Base-by-base conservation (phyloP, 1,284 basidiomycete species). In the Cutaneotrichosporon dermatis region DNA sequence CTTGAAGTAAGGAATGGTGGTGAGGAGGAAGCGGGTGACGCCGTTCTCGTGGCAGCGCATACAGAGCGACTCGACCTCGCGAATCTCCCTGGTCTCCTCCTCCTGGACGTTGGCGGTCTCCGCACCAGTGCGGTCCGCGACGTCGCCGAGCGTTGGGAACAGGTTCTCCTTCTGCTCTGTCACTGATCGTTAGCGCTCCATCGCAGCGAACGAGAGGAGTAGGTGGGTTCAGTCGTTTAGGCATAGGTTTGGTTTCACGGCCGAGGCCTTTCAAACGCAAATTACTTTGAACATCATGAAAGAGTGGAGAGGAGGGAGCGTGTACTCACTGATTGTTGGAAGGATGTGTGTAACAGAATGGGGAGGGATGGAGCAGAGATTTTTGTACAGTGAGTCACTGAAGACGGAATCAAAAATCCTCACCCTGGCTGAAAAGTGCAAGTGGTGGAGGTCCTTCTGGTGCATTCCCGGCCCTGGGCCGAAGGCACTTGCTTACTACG, bases 1-100 rank as follows among this genome's bases (percentile, higher is more conserved):
- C 59, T 86, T 84, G 81, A 99, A 99, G 81, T 89, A 99, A 0
- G 96, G 96, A 60, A 99, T 99, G n/a, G 88, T 88, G 2, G 95
- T 99, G 58, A 99, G 82, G 65, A 99, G 85, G 72, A 99, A 80
- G 51, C 93, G 83, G 0, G 96, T 99, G n/a, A 82, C 81, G 39
- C 96, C 96, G 88, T 95, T 87, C 76, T 97, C 83, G 48, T 85
- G 83, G 72, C 96, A 99, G 73, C 85, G 84, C 92, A 99, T 95
- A 80, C 96, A 99, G 37, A 99, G 80, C 40, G 90, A 94, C 68
- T 92, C 89, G 66, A 99, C 84, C 75, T 91, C 87, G 68, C 92
- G 84, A 15, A 92, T 83, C 60, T 77, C 65, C 35, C 15, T 46
- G 16, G 35, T 51, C 34, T 50, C 46, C 36, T 50, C 57, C 54